phyloP scores from a whole-genome alignment of 176 grass and related monocot species.

The Oryza glaberrima region DNA sequence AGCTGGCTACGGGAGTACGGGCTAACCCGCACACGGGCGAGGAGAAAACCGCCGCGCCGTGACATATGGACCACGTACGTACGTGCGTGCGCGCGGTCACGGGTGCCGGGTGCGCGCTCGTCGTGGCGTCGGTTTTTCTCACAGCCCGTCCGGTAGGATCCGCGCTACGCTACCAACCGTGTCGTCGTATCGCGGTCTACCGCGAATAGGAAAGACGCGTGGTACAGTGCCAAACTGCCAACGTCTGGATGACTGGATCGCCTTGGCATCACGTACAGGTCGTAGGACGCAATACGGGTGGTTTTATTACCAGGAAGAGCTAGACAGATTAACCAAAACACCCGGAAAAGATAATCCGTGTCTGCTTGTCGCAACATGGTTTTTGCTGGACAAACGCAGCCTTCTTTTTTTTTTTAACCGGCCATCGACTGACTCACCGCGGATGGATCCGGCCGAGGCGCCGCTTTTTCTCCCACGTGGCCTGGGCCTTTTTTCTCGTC shows the following conservation, averaged over 20 bases:
- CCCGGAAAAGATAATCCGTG: neutral
- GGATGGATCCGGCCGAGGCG: neutral
- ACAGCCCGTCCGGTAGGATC: neutral
- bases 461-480: slow-evolving; percentile 43
- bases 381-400: neutral
- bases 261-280: too few species aligned
- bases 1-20: too few species aligned
- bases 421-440: neutral
- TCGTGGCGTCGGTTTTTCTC: neutral
- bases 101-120: neutral
- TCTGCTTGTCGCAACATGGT: neutral
- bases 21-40: too few species aligned
- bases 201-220: neutral
- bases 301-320: too few species aligned
- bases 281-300: too few species aligned
- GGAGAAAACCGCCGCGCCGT: too few species aligned
- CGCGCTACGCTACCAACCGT: too few species aligned
- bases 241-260: neutral
- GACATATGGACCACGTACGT: neutral
- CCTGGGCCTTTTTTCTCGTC: slow-evolving; percentile 10
- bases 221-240: neutral
- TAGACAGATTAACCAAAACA: neutral
- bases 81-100: neutral
- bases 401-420: slow-evolving; percentile 4
- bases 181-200: neutral